phyloP scores from a whole-genome alignment of 345 rosid genomes.

The Pseudoturritis turrita region DNA sequence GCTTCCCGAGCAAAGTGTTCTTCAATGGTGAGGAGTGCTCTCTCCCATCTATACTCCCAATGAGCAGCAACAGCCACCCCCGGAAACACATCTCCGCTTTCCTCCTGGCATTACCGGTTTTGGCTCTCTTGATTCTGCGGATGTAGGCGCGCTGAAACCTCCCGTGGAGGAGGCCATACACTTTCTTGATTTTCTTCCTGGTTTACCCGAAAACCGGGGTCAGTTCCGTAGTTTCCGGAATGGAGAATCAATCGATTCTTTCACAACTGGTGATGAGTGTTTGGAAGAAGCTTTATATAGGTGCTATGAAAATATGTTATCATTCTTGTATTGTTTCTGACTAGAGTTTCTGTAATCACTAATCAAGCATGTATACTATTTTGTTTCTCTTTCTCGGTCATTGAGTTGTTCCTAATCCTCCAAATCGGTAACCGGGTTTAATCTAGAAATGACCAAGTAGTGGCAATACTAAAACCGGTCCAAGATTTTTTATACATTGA shows the following conservation, averaged over 20 bases:
- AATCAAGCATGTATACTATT: conserved; percentile 6
- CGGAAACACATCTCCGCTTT: conserved; percentile 15
- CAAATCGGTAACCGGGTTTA: background rate
- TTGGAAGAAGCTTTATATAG: conserved; percentile 21
- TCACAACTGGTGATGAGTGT: background rate
- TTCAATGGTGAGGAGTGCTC: conserved; percentile 95
- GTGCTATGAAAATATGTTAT: conserved; percentile 17
- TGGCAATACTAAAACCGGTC: background rate
- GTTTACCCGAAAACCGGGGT: background rate
- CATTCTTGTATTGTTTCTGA: conserved; percentile 22
- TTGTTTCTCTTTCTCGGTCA: background rate
- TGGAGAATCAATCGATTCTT: conserved; percentile 18
- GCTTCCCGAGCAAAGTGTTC: conserved; percentile 86
- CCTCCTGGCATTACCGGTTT: conserved; percentile 22
- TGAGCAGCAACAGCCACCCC: conserved; percentile 36
- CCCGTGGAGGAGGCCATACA: background rate
- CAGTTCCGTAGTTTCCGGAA: background rate
- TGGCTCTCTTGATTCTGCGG: conserved; percentile 20
- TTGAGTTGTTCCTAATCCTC: conserved; percentile 1
- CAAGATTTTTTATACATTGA: background rate
- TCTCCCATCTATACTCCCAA: conserved; percentile 59
- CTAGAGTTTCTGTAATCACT: background rate
- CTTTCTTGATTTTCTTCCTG: background rate
- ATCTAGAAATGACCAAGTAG: background rate
- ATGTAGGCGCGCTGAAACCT: conserved; percentile 5